Evolutionary conservation across 1,139 yeast genomes (phyloP), one percentile per base, ranked within the genome.

Genomic region (Yamadazyma diddensiae): DNA sequence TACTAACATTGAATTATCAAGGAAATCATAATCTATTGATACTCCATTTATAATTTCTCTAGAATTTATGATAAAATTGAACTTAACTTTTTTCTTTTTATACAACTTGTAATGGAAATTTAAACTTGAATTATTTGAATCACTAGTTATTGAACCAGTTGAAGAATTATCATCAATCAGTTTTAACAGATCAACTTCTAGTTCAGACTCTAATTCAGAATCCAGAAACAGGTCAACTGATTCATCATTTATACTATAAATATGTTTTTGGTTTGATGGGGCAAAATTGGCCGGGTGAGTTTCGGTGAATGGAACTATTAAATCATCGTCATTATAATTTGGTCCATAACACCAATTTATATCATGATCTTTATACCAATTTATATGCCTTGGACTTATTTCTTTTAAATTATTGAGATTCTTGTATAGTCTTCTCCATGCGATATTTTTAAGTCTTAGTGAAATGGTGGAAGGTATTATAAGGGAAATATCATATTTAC

Each of bases 271-370:
- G 20, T 18, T 18, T 18, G 6, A 9, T 18, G 20, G 9, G 20
- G 9, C 9, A 9, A 9, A 18, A 18, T 18, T 18, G 20, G 20
- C n/a, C n/a, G n/a, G n/a, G n/a, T n/a, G n/a, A 18, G 20, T 18
- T 18, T 18, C 20, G 9, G 22, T 10, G 22, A 10, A 9, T 10
- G 22, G 6, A 10, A 12, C 11, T 21, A 28, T 32, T 11, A 39
- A 35, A 12, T 37, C 44, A 6, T 31, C 39, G 22, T 30, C 31
- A 15, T 16, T 29, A 29, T 41, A 56, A 41, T 62, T 61, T 20
- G 74, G 74, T 1, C 73, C 74, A 39, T 61, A 68, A 37, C 69
- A 58, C 73, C 73, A 67, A 10, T 71, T 68, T 31, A 65, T 56
- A 40, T 68, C 74, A 37, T 64, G 61, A 33, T 53, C 55, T 43